These are phyloP conservation scores for Emmonsia crescens DNA, from an alignment of 2,329 filamentous ascomycete species.

Conservation along the genomic window DNA sequence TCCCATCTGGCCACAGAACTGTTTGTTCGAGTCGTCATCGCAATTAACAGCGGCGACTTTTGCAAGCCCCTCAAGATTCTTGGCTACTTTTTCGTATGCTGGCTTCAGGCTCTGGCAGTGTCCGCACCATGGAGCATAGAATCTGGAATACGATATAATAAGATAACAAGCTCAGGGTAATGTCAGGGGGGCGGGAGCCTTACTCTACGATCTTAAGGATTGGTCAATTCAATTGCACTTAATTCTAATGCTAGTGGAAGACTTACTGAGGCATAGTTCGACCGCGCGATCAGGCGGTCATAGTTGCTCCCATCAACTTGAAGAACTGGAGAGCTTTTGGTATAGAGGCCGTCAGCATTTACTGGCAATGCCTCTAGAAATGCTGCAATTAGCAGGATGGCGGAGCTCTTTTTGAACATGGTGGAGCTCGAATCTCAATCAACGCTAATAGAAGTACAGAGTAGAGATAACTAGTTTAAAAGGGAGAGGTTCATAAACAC, in stretches of 20 bases:
- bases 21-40: constrained; percentile 87
- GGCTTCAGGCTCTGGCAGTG: constrained; percentile 95
- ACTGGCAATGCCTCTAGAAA: constrained; percentile 56
- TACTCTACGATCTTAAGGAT: constrained; percentile 42
- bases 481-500: background rate
- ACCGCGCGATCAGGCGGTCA: constrained; percentile 70
- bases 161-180: background rate
- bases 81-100: constrained; percentile 87
- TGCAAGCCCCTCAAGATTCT: constrained; percentile 77
- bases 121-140: constrained; percentile 96
- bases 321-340: constrained; percentile 76
- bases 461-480: background rate
- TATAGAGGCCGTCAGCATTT: constrained; percentile 60
- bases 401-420: constrained; percentile 32
- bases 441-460: background rate
- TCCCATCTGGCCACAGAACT: constrained; percentile 72
- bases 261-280: constrained; percentile 81
- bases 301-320: constrained; percentile 72
- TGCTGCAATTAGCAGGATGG: constrained; percentile 43
- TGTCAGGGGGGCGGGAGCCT: constrained; percentile 17
- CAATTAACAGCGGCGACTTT: constrained; percentile 94
- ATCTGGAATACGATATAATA: constrained; percentile 44
- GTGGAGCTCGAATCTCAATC: constrained; percentile 2
- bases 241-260: background rate
- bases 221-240: constrained; percentile 12